Percentiles rank a stretch among this genome's conserved stretches.
phyloP scores from a whole-genome alignment of 208 protist genomes.

The Trypanosoma lewisi region DNA sequence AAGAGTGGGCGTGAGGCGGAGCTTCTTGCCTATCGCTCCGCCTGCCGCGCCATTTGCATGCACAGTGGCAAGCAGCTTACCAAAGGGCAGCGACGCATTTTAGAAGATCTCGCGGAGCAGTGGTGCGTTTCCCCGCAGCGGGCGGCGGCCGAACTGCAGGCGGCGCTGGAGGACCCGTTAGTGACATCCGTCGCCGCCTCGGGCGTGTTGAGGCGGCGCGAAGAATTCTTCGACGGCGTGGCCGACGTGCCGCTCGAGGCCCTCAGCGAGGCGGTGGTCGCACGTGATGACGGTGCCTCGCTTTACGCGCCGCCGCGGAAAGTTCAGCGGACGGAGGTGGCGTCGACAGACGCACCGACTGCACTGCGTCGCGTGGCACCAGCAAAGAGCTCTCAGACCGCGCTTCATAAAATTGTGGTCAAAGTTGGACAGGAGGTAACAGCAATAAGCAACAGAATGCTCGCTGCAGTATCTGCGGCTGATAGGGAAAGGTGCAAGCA shows the following conservation, averaged over 20 bases:
- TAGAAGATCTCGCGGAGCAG: constrained; percentile 76
- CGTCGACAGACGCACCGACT: neutral
- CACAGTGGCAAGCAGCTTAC: constrained; percentile 43
- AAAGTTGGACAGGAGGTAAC: constrained; percentile 38
- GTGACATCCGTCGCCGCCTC: constrained; percentile 47
- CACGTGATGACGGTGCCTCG: constrained; percentile 42
- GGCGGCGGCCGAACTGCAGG: constrained; percentile 44
- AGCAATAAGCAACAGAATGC: constrained; percentile 25
- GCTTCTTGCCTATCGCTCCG: constrained; percentile 60
- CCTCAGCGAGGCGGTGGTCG: constrained; percentile 12
- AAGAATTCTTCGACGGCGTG: constrained; percentile 84
- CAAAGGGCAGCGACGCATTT: constrained; percentile 51
- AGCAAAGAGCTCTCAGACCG: constrained; percentile 10
- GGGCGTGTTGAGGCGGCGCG: constrained; percentile 52
- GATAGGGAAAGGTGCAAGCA: constrained; percentile 22
- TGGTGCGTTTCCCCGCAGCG: constrained; percentile 48
- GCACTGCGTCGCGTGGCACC: constrained; percentile 9
- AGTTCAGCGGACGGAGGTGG: constrained; percentile 27
- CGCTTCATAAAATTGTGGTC: constrained; percentile 30
- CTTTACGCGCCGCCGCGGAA: constrained; percentile 32
- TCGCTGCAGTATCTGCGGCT: constrained; percentile 30
- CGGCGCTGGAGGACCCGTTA: constrained; percentile 48
- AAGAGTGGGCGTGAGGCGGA: constrained; percentile 82
- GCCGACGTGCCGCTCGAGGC: constrained; percentile 58
- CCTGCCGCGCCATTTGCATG: constrained; percentile 81